phyloP scores from a whole-genome alignment of 768 basidiomycete genomes.

The Serendipita vermifera region DNA sequence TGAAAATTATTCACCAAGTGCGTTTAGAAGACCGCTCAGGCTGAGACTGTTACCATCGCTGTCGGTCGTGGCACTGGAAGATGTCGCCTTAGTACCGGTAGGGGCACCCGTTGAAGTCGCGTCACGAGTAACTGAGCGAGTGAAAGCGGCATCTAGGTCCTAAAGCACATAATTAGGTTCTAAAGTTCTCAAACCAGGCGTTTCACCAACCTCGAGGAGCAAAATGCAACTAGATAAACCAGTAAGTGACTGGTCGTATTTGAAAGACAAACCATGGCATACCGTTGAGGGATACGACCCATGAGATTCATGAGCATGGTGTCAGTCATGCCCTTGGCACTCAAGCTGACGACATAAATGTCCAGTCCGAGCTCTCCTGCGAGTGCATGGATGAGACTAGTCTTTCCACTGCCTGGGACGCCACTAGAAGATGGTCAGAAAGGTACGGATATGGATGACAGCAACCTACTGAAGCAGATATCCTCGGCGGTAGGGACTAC shows the following conservation, averaged over 20 bases:
- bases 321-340: constrained; percentile 86
- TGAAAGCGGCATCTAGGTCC: constrained; percentile 83
- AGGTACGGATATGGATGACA: neutral
- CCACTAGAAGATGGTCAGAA: neutral
- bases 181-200: constrained; percentile 19
- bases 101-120: constrained; percentile 64
- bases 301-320: constrained; percentile 76
- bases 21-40: constrained; percentile 75
- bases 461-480: constrained; percentile 78
- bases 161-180: neutral
- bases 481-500: constrained; percentile 78
- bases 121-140: constrained; percentile 75
- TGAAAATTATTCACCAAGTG: constrained; percentile 41
- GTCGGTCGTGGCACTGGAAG: constrained; percentile 28
- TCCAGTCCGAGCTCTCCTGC: constrained; percentile 62
- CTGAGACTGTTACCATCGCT: constrained; percentile 72
- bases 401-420: constrained; percentile 5
- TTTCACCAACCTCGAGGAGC: constrained; percentile 55
- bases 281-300: constrained; percentile 81
- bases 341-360: constrained; percentile 82
- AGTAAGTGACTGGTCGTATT: constrained; percentile 15
- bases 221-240: constrained; percentile 57
- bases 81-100: constrained; percentile 31
- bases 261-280: constrained; percentile 16
- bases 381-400: constrained; percentile 21